Base-by-base conservation (phyloP, 176 grass and related monocot genomes). In the Oryza meridionalis region DNA sequence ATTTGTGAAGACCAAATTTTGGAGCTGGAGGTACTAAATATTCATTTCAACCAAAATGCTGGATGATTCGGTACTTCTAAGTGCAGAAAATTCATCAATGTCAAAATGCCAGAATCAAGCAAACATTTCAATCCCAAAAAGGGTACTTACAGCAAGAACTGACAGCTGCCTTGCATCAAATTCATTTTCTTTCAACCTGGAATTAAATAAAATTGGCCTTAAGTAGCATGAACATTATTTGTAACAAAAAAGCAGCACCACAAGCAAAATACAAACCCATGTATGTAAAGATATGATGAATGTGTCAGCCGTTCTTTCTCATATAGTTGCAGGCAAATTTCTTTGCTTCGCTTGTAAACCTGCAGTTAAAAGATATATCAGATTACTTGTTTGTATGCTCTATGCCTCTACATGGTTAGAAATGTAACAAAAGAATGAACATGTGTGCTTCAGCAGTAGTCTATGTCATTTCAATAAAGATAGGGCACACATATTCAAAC, bases 311-410 rank as follows among this genome's bases (percentile, higher is more conserved):
- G 76, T 69, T 99, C 93, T 87, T 99, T 96, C 84, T 94, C 86
- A 87, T 99, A 99, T 84, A 99, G 84, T 71, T 99, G 93, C 86
- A 94, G 82, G 71, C 91, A 99, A 80, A 92, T 84, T 86, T 90
- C 89, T 77, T 80, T 90, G 71, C 93, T 94, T 68, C 89, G 93
- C 65, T 92, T 87, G 88, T 82, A 81, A 81, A 96, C 96, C 96
- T 99, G 80, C 40, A 84, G 9, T 70, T 42, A n/a, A 46, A 3
- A 90, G 15, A 50, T 42, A 53, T 9, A 51, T 75, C 69, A 70
- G 69, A 38, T 73, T 67, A 42, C 63, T 68, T 69, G 37, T 49
- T 62, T 26, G 0, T 73, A 84, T 80, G 47, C 12, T 38, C 51
- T 71, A 83, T 4, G 69, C 35, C 22, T 38, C 51, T 71, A 83